phyloP scores from a whole-genome alignment of 352 stramenopile genomes.

The Aphanomyces stellatus region DNA sequence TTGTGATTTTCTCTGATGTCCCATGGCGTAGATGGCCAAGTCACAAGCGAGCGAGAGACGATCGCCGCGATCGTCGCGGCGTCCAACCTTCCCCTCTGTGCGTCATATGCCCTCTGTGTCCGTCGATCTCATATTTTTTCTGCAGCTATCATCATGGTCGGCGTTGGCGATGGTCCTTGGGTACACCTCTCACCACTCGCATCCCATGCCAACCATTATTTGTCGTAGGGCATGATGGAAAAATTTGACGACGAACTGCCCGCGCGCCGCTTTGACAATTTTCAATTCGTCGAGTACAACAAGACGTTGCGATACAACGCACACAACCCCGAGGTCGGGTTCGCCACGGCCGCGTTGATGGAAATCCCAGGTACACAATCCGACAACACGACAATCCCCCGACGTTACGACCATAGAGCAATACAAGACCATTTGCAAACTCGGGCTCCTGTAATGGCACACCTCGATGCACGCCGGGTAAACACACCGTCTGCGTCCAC shows the following conservation, averaged over 20 bases:
- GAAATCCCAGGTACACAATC: slow-evolving; percentile 38
- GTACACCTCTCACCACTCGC: slow-evolving; percentile 20
- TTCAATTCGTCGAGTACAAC: slow-evolving; percentile 32
- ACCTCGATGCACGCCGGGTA: background rate
- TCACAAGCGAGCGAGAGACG: slow-evolving; percentile 58
- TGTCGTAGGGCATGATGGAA: slow-evolving; percentile 36
- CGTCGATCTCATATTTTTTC: background rate
- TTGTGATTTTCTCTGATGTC: background rate
- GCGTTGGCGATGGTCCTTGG: slow-evolving; percentile 69
- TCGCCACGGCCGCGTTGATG: slow-evolving; percentile 53
- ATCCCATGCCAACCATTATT: too few species aligned
- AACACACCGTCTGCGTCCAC: too few species aligned
- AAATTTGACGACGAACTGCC: slow-evolving; percentile 49
- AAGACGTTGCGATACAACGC: slow-evolving; percentile 37
- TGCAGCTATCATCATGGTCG: slow-evolving; percentile 62
- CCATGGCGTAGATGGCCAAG: slow-evolving; percentile 42
- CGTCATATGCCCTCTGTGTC: slow-evolving; percentile 5
- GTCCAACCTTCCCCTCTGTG: slow-evolving; percentile 64
- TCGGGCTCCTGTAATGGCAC: slow-evolving; percentile 5
- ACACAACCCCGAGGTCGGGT: slow-evolving; percentile 44
- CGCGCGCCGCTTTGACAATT: slow-evolving; percentile 57
- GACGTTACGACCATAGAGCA: slow-evolving; percentile 10
- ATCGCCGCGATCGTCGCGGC: slow-evolving; percentile 56
- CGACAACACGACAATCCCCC: too few species aligned
- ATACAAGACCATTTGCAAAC: slow-evolving; percentile 17